Base-by-base conservation (phyloP, 2,329 filamentous ascomycete genomes). In the Pseudopithomyces chartarum region DNA sequence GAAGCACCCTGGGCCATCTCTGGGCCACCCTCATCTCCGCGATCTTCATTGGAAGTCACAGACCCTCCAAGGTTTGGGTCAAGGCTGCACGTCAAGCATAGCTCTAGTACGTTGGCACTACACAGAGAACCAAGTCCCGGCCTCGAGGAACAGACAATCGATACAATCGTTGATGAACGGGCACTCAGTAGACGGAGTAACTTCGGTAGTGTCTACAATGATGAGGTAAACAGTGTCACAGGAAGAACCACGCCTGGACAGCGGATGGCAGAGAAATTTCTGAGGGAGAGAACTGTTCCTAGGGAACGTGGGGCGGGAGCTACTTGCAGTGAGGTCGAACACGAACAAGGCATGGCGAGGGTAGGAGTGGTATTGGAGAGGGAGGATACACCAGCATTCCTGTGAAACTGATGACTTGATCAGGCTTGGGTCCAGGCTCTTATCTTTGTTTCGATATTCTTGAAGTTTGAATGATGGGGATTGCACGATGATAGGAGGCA, bases 201-300 rank as follows among this genome's bases (percentile, higher is more conserved):
- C 13, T 40, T 39, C 6, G 45, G 47, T 6, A 55, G 53, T 39
- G 33, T 19, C 7, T 22, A 13, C 20, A 29, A 19, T 3, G 32
- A 39, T 13, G 43, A 54, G 23, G 38, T 12, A 44, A 32, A 49
- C n/a, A 52, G 23, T 15, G 29, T 54, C 19, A 59, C 54, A 10
- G 65, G 62, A 7, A 66, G 63, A 22, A 52, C 52, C 11, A 73
- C 72, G 4, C 71, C 69, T 1, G 71, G 71, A 10, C 71, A 72
- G 39, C 59, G 66, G 20, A 62, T 75, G 64, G 73, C 66, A 2
- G 68, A 74, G 29, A 59, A 58, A 8, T 75, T 71, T 38, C 40
- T 74, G 23, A 61, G 57, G n/a, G 63, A 67, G 54, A 55, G 68
- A 42, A 63, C 46, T 23, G 47, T 39, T 11, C 54, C 52, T 47